Conservation (phyloP, 768 basidiomycete species). For the Serendipita vermifera region DNA sequence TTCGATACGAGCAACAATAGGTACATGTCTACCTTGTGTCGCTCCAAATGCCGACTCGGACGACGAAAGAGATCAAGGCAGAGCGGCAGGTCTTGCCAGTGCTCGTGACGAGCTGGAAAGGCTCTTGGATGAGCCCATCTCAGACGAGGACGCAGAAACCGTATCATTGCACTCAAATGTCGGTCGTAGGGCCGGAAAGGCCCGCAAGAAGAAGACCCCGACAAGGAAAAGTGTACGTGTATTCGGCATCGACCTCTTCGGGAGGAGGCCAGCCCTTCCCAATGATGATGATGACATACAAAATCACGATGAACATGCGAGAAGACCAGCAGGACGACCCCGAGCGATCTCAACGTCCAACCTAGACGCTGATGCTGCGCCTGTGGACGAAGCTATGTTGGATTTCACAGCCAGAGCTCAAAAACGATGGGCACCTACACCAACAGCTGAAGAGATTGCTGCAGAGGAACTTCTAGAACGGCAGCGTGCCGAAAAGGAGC, state of each 20-base stretch:
- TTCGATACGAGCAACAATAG: constrained; percentile 41
- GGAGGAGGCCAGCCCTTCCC: constrained; percentile 43
- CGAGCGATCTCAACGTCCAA: constrained; percentile 28
- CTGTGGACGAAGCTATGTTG: constrained; percentile 44
- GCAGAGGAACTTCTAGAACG: constrained; percentile 29
- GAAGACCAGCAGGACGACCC: constrained; percentile 8
- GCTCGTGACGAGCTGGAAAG: constrained; percentile 34
- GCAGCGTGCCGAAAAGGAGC: constrained; percentile 31
- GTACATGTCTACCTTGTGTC: constrained; percentile 49
- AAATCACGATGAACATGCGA: constrained; percentile 12
- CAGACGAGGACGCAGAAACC: constrained; percentile 43
- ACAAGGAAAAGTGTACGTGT: constrained; percentile 24
- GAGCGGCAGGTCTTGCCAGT: constrained; percentile 13
- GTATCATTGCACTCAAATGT: constrained; percentile 57
- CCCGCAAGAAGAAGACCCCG: constrained; percentile 30
- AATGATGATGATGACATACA: constrained; percentile 41
- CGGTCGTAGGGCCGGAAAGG: constrained; percentile 24
- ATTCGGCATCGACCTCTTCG: constrained; percentile 58
- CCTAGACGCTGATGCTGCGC: constrained; percentile 59
- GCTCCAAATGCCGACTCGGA: constrained; percentile 17
- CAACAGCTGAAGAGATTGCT: constrained; percentile 22
- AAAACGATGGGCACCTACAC: constrained; percentile 21
- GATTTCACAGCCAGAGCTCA: constrained; percentile 31
- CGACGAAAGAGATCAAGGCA: constrained; percentile 27
- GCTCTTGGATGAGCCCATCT: constrained; percentile 32